Percentiles rank a stretch among this genome's conserved stretches.
Conservation (phyloP, 495 filamentous ascomycete genomes). For the Lasiosphaeria hispida region DNA sequence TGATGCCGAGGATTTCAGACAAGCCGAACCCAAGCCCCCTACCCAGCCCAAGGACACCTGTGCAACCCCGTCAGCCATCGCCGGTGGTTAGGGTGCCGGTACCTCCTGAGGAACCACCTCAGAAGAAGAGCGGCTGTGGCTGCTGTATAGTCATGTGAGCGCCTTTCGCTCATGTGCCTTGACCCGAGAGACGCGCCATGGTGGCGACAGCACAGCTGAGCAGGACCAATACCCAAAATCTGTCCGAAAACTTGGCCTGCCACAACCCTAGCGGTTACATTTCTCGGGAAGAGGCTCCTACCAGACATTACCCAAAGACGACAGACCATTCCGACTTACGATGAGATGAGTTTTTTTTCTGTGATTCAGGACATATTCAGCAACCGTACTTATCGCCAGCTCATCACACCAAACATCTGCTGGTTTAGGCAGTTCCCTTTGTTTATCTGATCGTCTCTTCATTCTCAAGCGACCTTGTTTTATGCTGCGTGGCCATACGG, state of each 20-base stretch:
- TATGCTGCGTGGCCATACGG: too few species aligned
- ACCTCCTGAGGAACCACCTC: constrained; percentile 33
- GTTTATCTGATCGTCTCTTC: too few species aligned
- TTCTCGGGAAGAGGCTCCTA: not conserved
- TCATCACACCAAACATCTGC: not conserved
- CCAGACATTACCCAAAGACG: not conserved
- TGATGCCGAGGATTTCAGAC: constrained; percentile 55
- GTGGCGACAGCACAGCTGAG: not conserved
- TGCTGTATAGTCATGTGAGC: constrained; percentile 56
- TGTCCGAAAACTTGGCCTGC: too few species aligned
- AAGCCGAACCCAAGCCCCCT: constrained; percentile 38
- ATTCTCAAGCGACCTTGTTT: too few species aligned
- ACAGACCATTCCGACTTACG: constrained; percentile 15
- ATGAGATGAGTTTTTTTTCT: constrained; percentile 22
- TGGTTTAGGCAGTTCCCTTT: too few species aligned
- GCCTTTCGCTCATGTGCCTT: not conserved
- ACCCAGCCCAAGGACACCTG: constrained; percentile 35
- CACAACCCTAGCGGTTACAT: too few species aligned
- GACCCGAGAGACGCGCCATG: not conserved
- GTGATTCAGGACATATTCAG: constrained; percentile 19
- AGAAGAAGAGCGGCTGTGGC: constrained; percentile 47
- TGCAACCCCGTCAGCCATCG: constrained; percentile 21
- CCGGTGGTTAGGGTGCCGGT: constrained; percentile 34
- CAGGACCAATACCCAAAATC: too few species aligned
- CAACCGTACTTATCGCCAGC: constrained; percentile 11